These are phyloP conservation scores for Macrolepiota dolichaula DNA, from an alignment of 768 basidiomycete species.

Conservation along the genomic window DNA sequence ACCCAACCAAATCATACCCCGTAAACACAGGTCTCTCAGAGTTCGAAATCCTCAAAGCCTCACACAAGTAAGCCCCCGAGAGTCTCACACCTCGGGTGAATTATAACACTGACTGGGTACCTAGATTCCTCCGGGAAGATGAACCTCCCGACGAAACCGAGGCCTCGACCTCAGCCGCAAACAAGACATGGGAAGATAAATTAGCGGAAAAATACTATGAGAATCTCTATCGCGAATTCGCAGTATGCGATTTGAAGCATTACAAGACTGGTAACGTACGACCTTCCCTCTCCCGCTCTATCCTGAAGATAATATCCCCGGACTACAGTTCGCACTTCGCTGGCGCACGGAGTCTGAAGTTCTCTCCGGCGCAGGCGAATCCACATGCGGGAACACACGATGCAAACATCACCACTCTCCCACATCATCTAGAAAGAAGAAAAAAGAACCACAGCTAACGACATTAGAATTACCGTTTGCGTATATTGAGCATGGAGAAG, in stretches of 20 bases:
- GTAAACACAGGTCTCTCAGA: slow-evolving; percentile 43
- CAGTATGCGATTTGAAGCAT: slow-evolving; percentile 91
- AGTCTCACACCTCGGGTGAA: neutral
- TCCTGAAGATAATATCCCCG: neutral
- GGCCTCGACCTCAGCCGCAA: neutral
- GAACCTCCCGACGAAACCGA: slow-evolving; percentile 33
- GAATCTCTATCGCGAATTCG: slow-evolving; percentile 88
- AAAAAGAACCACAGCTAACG: slow-evolving; percentile 38
- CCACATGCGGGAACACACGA: slow-evolving; percentile 86
- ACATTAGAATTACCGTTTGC: slow-evolving; percentile 90
- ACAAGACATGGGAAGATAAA: slow-evolving; percentile 69
- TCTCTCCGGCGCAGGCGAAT: slow-evolving; percentile 78
- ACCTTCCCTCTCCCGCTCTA: slow-evolving; percentile 4
- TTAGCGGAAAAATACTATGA: slow-evolving; percentile 88
- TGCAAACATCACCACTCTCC: slow-evolving; percentile 61
- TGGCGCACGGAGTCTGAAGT: slow-evolving; percentile 96
- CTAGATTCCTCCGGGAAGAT: slow-evolving; percentile 77
- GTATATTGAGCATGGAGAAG: slow-evolving; percentile 75
- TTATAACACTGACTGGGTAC: neutral
- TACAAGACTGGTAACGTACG: slow-evolving; percentile 88
- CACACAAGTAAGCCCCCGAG: slow-evolving; percentile 52
- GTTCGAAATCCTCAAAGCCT: slow-evolving; percentile 73
- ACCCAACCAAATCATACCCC: slow-evolving; percentile 29
- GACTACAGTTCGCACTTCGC: slow-evolving; percentile 73
- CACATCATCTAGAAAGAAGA: slow-evolving; percentile 9